Base-by-base conservation (phyloP, 2,329 filamentous ascomycete genomes). In the Exserohilum turcica region DNA sequence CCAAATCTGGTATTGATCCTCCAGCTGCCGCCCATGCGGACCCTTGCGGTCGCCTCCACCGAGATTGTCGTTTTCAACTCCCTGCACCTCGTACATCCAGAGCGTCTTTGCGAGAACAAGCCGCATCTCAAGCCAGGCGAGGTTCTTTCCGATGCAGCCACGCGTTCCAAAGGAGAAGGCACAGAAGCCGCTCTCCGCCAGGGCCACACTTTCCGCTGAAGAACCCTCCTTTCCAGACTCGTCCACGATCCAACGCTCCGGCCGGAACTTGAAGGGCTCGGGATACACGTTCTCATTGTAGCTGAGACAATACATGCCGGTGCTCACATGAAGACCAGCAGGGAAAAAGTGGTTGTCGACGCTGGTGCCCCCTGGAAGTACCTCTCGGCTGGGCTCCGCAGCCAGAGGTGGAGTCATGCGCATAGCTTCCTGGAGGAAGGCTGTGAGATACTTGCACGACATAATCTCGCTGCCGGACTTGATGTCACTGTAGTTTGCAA, bases 71-170 rank as follows among this genome's bases (percentile, higher is more conserved):
- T 29, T 37, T 15, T 57, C 48, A 47, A 64, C 61, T 8, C 50
- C 50, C 49, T 52, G 59, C 12, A 73, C 27, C 27, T 73, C 70
- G 29, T 36, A 54, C 46, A 50, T 54, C 51, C 51, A 54, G 24
- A 64, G 64, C 28, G 48, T 68, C 62, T 64, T 67, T 15, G 66
- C 67, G 10, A 70, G 19, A 5, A 64, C 57, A 31, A 66, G 45
- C 24, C 62, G 63, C 58, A 73, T 61, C 10, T 65, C 67, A 21
- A 69, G 58, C 56, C 58, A 69, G 6, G 63, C 64, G 39, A 71
- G 50, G 12, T 68, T 70, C 62, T 72, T 71, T 9, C 70, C 70
- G 15, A 66, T 64, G 24, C 70, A 73, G 12, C 66, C 67, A 32
- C 62, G 52, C 2, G 66, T 57, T 7, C 70, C 70, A 24, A 52